These are phyloP conservation scores for Pseudozyma tsukubaensis DNA, from an alignment of 1,284 basidiomycete genomes.

Conservation along the genomic window DNA sequence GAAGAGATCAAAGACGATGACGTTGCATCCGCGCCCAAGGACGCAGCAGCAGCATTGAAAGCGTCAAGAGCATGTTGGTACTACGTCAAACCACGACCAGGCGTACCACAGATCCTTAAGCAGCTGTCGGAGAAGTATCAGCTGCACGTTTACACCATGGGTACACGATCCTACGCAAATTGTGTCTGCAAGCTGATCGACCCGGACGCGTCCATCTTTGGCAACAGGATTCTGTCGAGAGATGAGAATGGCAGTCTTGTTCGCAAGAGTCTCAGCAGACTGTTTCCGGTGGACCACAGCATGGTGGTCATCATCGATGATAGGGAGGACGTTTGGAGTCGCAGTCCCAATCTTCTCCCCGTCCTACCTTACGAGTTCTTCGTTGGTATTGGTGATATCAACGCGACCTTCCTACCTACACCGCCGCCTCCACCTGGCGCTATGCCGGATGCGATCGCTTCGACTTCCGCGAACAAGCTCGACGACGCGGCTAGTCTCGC, in stretches of 20 bases:
- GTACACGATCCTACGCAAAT: slow-evolving; percentile 94
- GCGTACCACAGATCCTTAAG: slow-evolving; percentile 82
- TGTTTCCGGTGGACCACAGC: slow-evolving; percentile 91
- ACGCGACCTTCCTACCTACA: slow-evolving; percentile 89
- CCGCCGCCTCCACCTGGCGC: slow-evolving; percentile 49
- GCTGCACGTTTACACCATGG: slow-evolving; percentile 99
- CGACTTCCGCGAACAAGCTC: slow-evolving; percentile 13
- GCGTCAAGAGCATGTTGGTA: slow-evolving; percentile 80
- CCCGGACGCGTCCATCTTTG: slow-evolving; percentile 85
- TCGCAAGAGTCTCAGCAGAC: slow-evolving; percentile 86
- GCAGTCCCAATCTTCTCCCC: slow-evolving; percentile 91
- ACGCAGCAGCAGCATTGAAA: slow-evolving; percentile 14
- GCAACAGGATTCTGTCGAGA: slow-evolving; percentile 86
- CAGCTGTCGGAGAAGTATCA: slow-evolving; percentile 84
- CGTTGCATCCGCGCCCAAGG: slow-evolving; percentile 26
- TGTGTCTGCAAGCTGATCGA: slow-evolving; percentile 94
- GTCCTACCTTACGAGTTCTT: slow-evolving; percentile 98
- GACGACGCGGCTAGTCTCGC: slow-evolving; percentile 13
- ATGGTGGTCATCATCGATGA: slow-evolving; percentile 99
- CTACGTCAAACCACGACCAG: slow-evolving; percentile 93
- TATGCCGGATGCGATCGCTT: slow-evolving; percentile 13
- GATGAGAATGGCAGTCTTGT: slow-evolving; percentile 86
- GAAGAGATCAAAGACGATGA: slow-evolving; percentile 69
- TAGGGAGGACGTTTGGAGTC: slow-evolving; percentile 96
- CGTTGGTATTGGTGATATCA: slow-evolving; percentile 98